Percentiles rank a stretch among this genome's conserved stretches.
Evolutionary conservation across 2,329 filamentous ascomycete genomes (phyloP).

Genomic region (Aspergillus vadensis): DNA sequence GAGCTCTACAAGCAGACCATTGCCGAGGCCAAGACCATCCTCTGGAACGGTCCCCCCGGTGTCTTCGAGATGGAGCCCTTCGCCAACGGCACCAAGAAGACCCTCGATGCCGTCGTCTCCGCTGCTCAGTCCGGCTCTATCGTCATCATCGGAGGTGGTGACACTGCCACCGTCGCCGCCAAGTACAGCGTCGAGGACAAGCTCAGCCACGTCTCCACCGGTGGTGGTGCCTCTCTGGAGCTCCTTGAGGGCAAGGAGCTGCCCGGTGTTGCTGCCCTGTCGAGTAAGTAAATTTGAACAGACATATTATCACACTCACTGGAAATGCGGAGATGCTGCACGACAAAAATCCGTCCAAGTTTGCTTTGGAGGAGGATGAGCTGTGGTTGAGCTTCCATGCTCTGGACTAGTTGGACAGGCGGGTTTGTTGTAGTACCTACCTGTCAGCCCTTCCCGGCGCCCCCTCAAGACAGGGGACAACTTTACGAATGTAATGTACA

Average conservation of each 20-base stretch:
- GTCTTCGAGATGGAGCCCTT: conserved; percentile 98
- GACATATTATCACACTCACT: neutral
- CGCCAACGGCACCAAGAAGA: conserved; percentile 86
- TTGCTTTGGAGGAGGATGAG: neutral
- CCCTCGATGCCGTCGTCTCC: conserved; percentile 81
- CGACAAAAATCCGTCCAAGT: neutral
- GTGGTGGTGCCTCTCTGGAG: conserved; percentile 92
- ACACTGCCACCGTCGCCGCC: conserved; percentile 95
- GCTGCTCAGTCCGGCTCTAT: conserved; percentile 84
- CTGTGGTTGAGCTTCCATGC: neutral
- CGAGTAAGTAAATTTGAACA: conserved; percentile 60
- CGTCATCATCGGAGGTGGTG: conserved; percentile 97
- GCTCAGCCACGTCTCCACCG: conserved; percentile 96
- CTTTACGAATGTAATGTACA: conserved; percentile 39
- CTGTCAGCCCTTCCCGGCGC: conserved; percentile 2
- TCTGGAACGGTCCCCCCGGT: conserved; percentile 97
- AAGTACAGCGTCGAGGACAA: conserved; percentile 97
- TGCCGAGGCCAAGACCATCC: conserved; percentile 85
- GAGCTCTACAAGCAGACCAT: conserved; percentile 89
- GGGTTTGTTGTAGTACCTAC: neutral
- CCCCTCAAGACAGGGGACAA: neutral
- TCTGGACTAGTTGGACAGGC: neutral
- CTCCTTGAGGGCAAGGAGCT: conserved; percentile 97
- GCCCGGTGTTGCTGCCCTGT: conserved; percentile 89
- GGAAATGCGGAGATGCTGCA: neutral